Percentiles rank a stretch among this genome's conserved stretches.
These are phyloP conservation scores for Phytophthora brassicae DNA, from an alignment of 352 stramenopile species.

Conservation along the genomic window DNA sequence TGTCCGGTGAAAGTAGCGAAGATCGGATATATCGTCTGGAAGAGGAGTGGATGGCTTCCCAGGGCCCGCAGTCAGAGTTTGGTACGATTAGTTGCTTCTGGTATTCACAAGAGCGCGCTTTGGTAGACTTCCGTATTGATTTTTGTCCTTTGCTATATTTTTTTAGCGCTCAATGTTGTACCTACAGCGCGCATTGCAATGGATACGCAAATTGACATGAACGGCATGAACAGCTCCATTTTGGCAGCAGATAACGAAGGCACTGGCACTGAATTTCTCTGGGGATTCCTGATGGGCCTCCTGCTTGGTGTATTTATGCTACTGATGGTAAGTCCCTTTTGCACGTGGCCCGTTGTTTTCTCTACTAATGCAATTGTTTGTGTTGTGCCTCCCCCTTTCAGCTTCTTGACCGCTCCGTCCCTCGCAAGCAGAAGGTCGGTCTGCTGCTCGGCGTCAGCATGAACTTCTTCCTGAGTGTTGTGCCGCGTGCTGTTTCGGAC, in stretches of 20 bases:
- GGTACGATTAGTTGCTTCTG: conserved; percentile 37
- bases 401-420: conserved; percentile 84
- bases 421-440: conserved; percentile 86
- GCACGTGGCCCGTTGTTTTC: neutral
- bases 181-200: conserved; percentile 67
- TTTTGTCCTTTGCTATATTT: too few species aligned
- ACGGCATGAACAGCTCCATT: conserved; percentile 80
- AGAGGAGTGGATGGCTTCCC: conserved; percentile 88
- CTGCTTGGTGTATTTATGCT: conserved; percentile 90
- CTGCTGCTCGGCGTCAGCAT: conserved; percentile 85
- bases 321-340: conserved; percentile 61
- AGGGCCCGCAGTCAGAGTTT: conserved; percentile 88
- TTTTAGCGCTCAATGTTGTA: conserved; percentile 77
- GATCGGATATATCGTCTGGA: conserved; percentile 88
- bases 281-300: conserved; percentile 87
- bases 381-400: conserved; percentile 19
- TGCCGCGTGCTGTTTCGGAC: conserved; percentile 77
- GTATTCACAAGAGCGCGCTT: too few species aligned
- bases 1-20: conserved; percentile 78
- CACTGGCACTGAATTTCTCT: conserved; percentile 86
- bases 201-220: conserved; percentile 86
- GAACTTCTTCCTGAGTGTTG: conserved; percentile 89
- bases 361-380: too few species aligned
- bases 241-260: conserved; percentile 87
- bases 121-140: too few species aligned